phyloP scores from a whole-genome alignment of 495 filamentous ascomycete genomes.

The Neurospora sp. region DNA sequence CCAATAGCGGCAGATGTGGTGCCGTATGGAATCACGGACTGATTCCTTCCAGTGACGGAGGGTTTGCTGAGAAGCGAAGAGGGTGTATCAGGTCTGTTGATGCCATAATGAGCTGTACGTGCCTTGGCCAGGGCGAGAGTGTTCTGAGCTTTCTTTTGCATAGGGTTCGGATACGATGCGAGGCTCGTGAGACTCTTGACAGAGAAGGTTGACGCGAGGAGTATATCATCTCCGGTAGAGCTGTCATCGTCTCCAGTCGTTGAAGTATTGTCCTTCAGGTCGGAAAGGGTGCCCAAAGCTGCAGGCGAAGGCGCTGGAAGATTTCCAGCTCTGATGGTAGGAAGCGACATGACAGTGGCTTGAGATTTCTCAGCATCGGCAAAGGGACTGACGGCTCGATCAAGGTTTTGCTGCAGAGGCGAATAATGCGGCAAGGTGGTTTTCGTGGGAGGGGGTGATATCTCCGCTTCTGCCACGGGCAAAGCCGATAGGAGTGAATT shows the following conservation, averaged over 20 bases:
- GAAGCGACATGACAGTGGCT: slow-evolving; percentile 9
- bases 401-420: slow-evolving; percentile 39
- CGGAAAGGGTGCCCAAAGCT: not conserved
- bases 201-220: slow-evolving; percentile 15
- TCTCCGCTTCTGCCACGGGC: slow-evolving; percentile 7
- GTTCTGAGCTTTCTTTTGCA: slow-evolving; percentile 33
- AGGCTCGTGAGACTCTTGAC: slow-evolving; percentile 32
- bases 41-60: slow-evolving; percentile 2
- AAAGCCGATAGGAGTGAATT: slow-evolving; percentile 14
- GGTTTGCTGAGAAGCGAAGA: slow-evolving; percentile 1
- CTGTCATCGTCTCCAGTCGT: slow-evolving; percentile 13
- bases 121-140: slow-evolving; percentile 22
- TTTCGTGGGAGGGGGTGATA: slow-evolving; percentile 10
- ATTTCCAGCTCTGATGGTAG: slow-evolving; percentile 15
- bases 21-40: not conserved
- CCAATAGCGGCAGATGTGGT: slow-evolving; percentile 19
- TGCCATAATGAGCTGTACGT: slow-evolving; percentile 9
- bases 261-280: not conserved
- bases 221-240: not conserved
- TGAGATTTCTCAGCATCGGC: not conserved
- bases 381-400: slow-evolving; percentile 31
- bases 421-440: slow-evolving; percentile 23
- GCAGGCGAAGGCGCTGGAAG: slow-evolving; percentile 6
- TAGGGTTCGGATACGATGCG: slow-evolving; percentile 37
- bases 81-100: slow-evolving; percentile 5